Evolutionary conservation across 371 early-diverging fungal species (phyloP).

Genomic region (Rhizopus sp.): DNA sequence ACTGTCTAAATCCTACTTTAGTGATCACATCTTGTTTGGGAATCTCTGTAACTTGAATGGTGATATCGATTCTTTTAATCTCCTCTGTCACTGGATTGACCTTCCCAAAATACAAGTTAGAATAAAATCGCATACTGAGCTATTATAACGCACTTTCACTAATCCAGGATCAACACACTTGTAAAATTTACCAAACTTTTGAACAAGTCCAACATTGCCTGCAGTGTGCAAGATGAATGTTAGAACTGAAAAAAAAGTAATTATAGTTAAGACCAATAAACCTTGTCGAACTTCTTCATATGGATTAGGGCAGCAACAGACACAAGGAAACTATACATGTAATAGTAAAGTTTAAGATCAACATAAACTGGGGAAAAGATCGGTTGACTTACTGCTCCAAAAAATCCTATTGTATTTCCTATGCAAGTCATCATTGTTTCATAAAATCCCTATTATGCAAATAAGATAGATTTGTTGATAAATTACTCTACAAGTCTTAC

Average conservation of each 20-base stretch:
- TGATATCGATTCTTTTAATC: conserved; percentile 66
- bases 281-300: conserved; percentile 69
- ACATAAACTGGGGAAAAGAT: not conserved
- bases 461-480: not conserved
- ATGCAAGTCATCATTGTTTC: conserved; percentile 51
- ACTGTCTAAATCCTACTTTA: conserved; percentile 36
- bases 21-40: conserved; percentile 81
- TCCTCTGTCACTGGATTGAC: conserved; percentile 80
- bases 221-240: too few relatives aligned
- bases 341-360: conserved; percentile 1
- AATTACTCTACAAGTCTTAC: not conserved
- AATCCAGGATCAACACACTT: conserved; percentile 89
- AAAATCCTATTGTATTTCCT: conserved; percentile 43
- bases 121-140: not conserved
- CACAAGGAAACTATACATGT: conserved; percentile 37
- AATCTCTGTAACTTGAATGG: conserved; percentile 76
- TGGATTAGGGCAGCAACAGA: conserved; percentile 76
- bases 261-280: not conserved
- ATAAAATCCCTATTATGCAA: conserved; percentile 42
- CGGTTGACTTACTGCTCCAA: conserved; percentile 44
- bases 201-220: conserved; percentile 76
- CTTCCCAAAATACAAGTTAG: conserved; percentile 8
- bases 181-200: conserved; percentile 83
- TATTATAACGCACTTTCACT: conserved; percentile 37
- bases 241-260: not conserved